Evolutionary conservation across 1,139 yeast species (phyloP), one percentile per base, ranked within the genome.

Genomic region (Saccharomyces pastorianus): DNA sequence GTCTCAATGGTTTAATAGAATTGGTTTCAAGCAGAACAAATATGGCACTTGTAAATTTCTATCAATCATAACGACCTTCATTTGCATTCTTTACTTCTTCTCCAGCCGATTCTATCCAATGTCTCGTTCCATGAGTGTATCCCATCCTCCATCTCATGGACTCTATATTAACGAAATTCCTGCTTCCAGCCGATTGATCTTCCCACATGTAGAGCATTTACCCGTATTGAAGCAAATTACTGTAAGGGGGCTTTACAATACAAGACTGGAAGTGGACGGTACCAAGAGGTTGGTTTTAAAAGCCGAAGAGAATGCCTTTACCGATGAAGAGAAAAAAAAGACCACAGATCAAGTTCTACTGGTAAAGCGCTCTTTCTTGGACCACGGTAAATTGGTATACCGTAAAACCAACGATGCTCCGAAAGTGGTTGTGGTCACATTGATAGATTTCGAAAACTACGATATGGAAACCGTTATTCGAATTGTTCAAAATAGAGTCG

Each of bases 401-500:
- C 64, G 64, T 47, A 76, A 73, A 53, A 67, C 71, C 11, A 66
- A 70, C n/a, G 61, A 62, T 27, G 76, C 79, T 44, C 95, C 96
- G 3, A 83, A 83, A 55, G 77, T 87, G 34, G 82, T 91, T 31
- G 67, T 91, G 46, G 96, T 91, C n/a, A 84, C 95, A 1, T 83
- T 85, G 3, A 73, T 91, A 38, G 96, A 90, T 71, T 88, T 82
- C 64, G 88, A 83, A 55, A 80, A 76, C 58, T 85, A 84, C 65
- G 82, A 84, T 44, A 64, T 78, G 54, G 79, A 79, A 9, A 81
- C 83, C 38, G 73, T 88, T 56, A 81, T 84, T 25, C 79, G 78
- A 55, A 75, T 89, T 51, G 85, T 88, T 13, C 90, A 87, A 65
- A 89, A 89, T 69, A 80, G 96, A 65, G 84, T 85, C 32, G 86